phyloP scores from a whole-genome alignment of 176 grass and related monocot species.

The Saccharum officinarum region DNA sequence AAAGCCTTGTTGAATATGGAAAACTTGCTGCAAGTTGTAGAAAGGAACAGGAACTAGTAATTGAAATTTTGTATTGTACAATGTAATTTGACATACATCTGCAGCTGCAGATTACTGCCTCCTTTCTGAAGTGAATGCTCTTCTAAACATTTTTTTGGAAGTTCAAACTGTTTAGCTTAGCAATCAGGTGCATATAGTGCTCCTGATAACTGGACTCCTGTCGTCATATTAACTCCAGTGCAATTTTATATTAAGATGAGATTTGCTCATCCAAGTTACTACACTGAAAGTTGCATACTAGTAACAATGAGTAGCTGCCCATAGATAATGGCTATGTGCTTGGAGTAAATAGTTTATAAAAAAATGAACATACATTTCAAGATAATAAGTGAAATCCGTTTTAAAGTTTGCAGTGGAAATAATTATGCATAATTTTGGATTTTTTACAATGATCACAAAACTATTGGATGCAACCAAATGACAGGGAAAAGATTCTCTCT shows the following conservation, averaged over 20 bases:
- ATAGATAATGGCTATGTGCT: slow-evolving; percentile 12
- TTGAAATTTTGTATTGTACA: not conserved
- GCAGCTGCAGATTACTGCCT: not conserved
- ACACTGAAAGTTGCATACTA: not conserved
- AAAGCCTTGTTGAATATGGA: not conserved
- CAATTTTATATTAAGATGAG: not conserved
- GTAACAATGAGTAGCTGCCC: not conserved
- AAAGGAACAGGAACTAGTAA: slow-evolving; percentile 1
- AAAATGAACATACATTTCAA: not conserved
- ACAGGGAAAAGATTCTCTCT: not conserved
- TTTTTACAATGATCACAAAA: not conserved
- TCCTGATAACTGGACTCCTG: not conserved
- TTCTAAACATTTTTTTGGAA: not conserved
- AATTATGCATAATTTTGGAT: not conserved
- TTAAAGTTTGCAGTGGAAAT: not conserved
- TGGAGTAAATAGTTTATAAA: not conserved
- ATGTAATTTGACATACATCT: not conserved
- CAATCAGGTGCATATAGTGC: not conserved
- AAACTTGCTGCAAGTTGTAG: not conserved
- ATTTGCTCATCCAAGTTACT: slow-evolving; percentile 5
- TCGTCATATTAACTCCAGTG: not conserved
- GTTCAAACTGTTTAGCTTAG: not conserved
- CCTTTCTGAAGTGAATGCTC: not conserved
- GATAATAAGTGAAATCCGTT: not conserved
- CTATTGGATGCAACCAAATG: not conserved